These are phyloP conservation scores for Suillus placidus DNA, from an alignment of 768 basidiomycete species.

Conservation along the genomic window DNA sequence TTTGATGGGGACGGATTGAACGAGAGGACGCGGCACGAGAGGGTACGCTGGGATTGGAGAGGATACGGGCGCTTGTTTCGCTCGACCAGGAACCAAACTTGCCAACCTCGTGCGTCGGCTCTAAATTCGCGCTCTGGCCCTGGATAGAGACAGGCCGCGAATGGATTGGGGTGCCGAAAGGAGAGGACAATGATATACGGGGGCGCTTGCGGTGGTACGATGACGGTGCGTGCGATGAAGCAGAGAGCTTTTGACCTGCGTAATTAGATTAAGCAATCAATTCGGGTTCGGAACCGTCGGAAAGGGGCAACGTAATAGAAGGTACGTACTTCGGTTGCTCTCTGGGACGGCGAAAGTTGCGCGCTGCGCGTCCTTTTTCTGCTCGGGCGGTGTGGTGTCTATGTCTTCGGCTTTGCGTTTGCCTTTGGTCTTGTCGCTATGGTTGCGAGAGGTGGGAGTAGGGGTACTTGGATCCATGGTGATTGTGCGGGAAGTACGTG, in stretches of 20 bases:
- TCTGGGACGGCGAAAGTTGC: conserved; percentile 63
- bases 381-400: conserved; percentile 70
- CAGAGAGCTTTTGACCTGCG: conserved; percentile 57
- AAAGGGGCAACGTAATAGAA: conserved; percentile 20
- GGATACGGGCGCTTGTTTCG: conserved; percentile 31
- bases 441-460: conserved; percentile 34
- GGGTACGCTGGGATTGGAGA: conserved; percentile 34
- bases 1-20: conserved; percentile 31
- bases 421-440: conserved; percentile 47
- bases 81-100: conserved; percentile 40
- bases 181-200: conserved; percentile 49
- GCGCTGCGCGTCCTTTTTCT: conserved; percentile 48
- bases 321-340: conserved; percentile 59
- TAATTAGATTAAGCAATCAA: conserved; percentile 23
- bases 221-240: conserved; percentile 64
- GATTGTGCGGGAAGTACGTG: conserved; percentile 19
- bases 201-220: conserved; percentile 75
- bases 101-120: conserved; percentile 24
- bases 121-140: conserved; percentile 8
- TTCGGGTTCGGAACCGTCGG: conserved; percentile 24
- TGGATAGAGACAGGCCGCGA: conserved; percentile 34
- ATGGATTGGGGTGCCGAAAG: conserved; percentile 34
- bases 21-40: conserved; percentile 42
- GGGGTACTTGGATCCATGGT: conserved; percentile 34
- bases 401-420: conserved; percentile 78